Evolutionary conservation across 352 stramenopile species (phyloP).

Genomic region (Phytophthora boehmeriae): DNA sequence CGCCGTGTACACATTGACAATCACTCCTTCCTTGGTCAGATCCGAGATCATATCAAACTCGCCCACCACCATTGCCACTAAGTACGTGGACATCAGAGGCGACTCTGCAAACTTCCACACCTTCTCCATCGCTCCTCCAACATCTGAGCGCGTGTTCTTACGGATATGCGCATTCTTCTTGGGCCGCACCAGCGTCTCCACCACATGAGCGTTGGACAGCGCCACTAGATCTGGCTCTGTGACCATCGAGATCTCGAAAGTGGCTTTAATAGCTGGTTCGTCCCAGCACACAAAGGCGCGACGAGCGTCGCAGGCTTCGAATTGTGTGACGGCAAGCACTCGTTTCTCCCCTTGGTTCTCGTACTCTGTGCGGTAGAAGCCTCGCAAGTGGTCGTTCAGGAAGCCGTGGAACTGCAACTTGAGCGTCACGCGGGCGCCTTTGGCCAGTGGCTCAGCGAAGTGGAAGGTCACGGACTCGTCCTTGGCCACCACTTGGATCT

Average conservation of each 20-base stretch:
- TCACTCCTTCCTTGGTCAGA: constrained; percentile 88
- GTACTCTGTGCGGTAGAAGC: constrained; percentile 97
- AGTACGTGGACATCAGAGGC: constrained; percentile 98
- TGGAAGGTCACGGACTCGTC: constrained; percentile 70
- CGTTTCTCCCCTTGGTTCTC: constrained; percentile 90
- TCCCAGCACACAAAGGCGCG: constrained; percentile 98
- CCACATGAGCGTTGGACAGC: constrained; percentile 97
- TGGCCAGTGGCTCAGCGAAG: constrained; percentile 48
- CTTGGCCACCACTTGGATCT: constrained; percentile 55
- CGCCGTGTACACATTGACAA: constrained; percentile 96
- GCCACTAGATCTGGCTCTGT: constrained; percentile 91
- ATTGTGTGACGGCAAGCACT: constrained; percentile 92
- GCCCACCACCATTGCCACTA: constrained; percentile 95
- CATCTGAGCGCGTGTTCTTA: constrained; percentile 45
- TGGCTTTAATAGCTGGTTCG: constrained; percentile 96
- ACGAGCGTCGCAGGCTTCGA: constrained; percentile 86
- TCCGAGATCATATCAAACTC: constrained; percentile 96
- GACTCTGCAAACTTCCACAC: constrained; percentile 91
- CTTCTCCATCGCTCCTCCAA: constrained; percentile 49
- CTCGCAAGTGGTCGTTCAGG: constrained; percentile 93
- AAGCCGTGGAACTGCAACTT: constrained; percentile 67
- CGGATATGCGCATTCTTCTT: constrained; percentile 68
- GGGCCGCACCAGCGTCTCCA: constrained; percentile 68
- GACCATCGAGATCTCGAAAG: constrained; percentile 93
- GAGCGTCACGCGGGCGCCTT: constrained; percentile 42